Conservation (phyloP, 2,329 filamentous ascomycete genomes). For the Colletotrichum sp. region DNA sequence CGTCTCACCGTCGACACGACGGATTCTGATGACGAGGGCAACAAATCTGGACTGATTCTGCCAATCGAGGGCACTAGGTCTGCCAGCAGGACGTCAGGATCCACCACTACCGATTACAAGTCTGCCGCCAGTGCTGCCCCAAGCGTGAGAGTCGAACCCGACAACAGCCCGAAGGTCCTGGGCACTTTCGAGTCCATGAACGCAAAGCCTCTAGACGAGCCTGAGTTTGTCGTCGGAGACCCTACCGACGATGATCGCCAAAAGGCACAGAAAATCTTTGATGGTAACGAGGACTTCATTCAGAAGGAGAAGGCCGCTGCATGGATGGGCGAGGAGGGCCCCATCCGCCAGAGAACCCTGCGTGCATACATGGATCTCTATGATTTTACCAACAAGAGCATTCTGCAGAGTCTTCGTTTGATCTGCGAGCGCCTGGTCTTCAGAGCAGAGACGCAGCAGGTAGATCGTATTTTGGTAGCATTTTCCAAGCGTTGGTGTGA, state of each 20-base stretch:
- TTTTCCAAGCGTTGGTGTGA: conserved; percentile 92
- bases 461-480: conserved; percentile 90
- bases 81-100: conserved; percentile 37
- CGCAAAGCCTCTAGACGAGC: conserved; percentile 58
- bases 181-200: conserved; percentile 36
- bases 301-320: conserved; percentile 81
- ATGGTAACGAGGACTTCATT: conserved; percentile 83
- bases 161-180: conserved; percentile 40
- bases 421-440: conserved; percentile 84
- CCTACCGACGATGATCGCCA: conserved; percentile 73
- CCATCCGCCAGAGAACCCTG: conserved; percentile 61
- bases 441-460: conserved; percentile 93
- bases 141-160: conserved; percentile 49
- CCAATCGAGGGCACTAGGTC: conserved; percentile 44
- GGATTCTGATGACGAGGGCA: conserved; percentile 38
- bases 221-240: conserved; percentile 61
- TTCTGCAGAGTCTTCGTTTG: conserved; percentile 78
- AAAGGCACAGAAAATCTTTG: conserved; percentile 82
- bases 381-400: conserved; percentile 82
- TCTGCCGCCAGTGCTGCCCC: conserved; percentile 39
- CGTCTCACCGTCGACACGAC: conserved; percentile 29
- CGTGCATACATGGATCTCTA: conserved; percentile 91
- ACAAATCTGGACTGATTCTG: conserved; percentile 43
- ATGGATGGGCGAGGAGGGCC: conserved; percentile 82
- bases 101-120: conserved; percentile 44